Evolutionary conservation across 1,284 basidiomycete species (phyloP), one percentile per base, ranked within the genome.

Genomic region (Tilletia caries): DNA sequence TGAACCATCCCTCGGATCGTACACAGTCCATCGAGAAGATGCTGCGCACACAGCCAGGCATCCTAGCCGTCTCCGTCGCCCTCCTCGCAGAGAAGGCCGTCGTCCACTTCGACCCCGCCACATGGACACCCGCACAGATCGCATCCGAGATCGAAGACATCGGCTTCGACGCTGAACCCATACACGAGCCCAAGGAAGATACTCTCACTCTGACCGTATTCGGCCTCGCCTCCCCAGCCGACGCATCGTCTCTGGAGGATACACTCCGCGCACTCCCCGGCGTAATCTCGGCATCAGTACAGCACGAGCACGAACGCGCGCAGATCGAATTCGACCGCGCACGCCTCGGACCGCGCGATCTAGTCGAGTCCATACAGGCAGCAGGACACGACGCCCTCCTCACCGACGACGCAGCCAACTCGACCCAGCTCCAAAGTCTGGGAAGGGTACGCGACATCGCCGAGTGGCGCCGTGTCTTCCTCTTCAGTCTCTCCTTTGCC

Each of bases 11-110:
- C 58, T 33, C 34, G n/a, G n/a, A n/a, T n/a, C n/a, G n/a, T n/a
- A 8, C 34, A 12, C 69, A 75, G 71, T 89, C 92, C n/a, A 98
- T 98, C 75, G 96, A 99, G 83, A 88, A 89, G 27, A 92, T 92
- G 86, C 87, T 99, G n/a, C 86, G 90, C 71, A 86, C 86, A 13
- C 92, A 95, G 83, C 85, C 89, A 25, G 96, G 96, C 27, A 95
- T 99, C 68, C 84, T 89, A 70, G 91, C 90, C 6, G 86, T 97
- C 70, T 92, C 93, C 80, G 94, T 99, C 27, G 95, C 95, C 18
- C 87, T 99, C 23, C 88, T 99, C 32, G 92, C 96, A 12, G 95
- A 99, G 84, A 89, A 93, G 32, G 95, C 91, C 2, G 88, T 93
- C 41, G 86, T 99, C 75, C 92, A 93, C 80, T 98, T 92, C 80